Base-by-base conservation (phyloP, 176 grass and related monocot species). In the Luzula sylvatica region DNA sequence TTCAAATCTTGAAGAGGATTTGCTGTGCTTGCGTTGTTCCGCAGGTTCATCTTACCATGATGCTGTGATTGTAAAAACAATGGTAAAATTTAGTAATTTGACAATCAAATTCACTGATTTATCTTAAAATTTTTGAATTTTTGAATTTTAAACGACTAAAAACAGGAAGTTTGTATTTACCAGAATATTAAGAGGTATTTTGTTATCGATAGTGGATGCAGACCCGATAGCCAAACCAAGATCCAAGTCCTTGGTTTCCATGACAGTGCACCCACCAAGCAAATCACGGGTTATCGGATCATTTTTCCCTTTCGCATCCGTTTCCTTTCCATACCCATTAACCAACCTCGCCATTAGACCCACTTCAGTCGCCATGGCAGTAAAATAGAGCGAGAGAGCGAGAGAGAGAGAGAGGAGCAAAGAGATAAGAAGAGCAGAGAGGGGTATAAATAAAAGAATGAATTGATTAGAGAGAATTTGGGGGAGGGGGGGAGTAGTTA, bases 261-360 rank as follows among this genome's bases (percentile, higher is more conserved):
- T 74, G 24, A 72, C 58, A 2, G 66, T 21, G 42, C 68, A 89
- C 8, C 86, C 78, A 42, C 93, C 93, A 44, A 98, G 93, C 41
- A 98, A 80, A 64, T 98, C 86, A 43, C 81, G 55, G n/a, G 93
- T 98, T 16, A 98, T 79, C 46, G 89, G 78, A 57, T 98, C 82
- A 55, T 61, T 38, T 57, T 64, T 48, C 11, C 23, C 55, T 5
- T 65, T 53, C 46, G 27, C 58, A 59, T 58, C 71, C 20, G 16
- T 68, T 49, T 65, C 65, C 72, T 78, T 58, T 47, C 28, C 38
- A 66, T 54, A 72, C 24, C 2, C 71, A 27, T 51, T 65, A 20
- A 67, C 14, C 48, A 72, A 47, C 12, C 53, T 46, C 8, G 86
- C 76, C 81, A 92, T 74, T 26, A 72, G 74, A 14, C 81, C 71